These are phyloP conservation scores for Fusarium napiforme DNA, from an alignment of 2,329 filamentous ascomycete species.

Conservation along the genomic window DNA sequence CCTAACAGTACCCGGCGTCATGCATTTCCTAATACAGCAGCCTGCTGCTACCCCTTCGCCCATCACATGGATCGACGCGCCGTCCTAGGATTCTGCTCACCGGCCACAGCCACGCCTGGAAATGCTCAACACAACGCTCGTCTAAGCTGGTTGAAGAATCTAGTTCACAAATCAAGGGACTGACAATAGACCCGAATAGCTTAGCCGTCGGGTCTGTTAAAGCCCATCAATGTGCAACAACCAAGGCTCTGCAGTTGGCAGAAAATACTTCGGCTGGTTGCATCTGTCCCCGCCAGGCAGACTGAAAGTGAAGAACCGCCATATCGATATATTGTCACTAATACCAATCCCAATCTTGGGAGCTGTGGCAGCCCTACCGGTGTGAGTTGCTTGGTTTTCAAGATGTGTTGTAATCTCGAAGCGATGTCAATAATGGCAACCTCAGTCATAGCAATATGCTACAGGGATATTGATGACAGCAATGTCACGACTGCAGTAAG, in stretches of 20 bases:
- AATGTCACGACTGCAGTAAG: conserved; percentile 23
- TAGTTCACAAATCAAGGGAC: not conserved
- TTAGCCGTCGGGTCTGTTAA: conserved; percentile 22
- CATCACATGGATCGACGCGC: conserved; percentile 43
- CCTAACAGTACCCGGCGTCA: conserved; percentile 38
- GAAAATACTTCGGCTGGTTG: conserved; percentile 19
- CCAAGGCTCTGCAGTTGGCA: conserved; percentile 15
- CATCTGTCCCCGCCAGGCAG: conserved; percentile 14
- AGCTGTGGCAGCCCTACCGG: not conserved
- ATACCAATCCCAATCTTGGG: not conserved
- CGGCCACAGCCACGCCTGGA: conserved; percentile 42
- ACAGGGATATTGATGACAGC: conserved; percentile 23
- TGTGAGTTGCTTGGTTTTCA: not conserved
- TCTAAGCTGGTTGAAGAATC: conserved; percentile 3
- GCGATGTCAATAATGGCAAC: not conserved
- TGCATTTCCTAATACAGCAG: conserved; percentile 43
- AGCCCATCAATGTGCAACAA: conserved; percentile 16
- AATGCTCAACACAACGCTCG: conserved; percentile 8
- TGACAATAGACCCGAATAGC: not conserved
- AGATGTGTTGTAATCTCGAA: not conserved
- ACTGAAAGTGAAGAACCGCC: not conserved
- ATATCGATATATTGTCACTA: conserved; percentile 6
- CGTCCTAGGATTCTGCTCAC: conserved; percentile 39
- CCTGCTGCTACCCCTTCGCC: conserved; percentile 39
- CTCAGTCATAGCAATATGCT: conserved; percentile 2